Evolutionary conservation across 1,139 yeast species (phyloP), one percentile per base, ranked within the genome.

Genomic region (Pichia sp.): DNA sequence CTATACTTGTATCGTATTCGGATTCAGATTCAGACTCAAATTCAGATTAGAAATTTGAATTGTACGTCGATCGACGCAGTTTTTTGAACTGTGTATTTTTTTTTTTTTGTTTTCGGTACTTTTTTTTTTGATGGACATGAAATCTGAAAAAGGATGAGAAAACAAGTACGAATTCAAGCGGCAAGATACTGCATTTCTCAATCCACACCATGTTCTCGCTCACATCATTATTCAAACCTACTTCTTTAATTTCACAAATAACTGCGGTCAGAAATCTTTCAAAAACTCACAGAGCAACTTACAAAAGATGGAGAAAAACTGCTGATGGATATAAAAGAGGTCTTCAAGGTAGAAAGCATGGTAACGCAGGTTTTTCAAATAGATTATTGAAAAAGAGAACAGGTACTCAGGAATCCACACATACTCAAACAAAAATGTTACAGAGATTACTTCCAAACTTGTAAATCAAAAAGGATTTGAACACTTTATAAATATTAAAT

Each of bases 271-370:
- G 85, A 63, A 54, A 56, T 34, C 44, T 66, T 46, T 68, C 75
- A 67, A 82, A 81, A 61, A 75, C 88, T 7, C 85, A 81, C 58
- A 77, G 81, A 57, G 81, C 87, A 6, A 84, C 95, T 8, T 88
- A 90, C 42, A 85, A 84, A 61, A 75, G 95, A 65, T 83, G 90
- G 79, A 75, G 85, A 62, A 81, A 79, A 55, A 79, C 83, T n/a
- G 78, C 77, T 4, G 32, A 44, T 27, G 72, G 67, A 27, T 80
- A 71, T 59, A 67, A 71, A 50, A 62, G 77, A 52, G 86, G 86
- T 48, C 82, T 79, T 56, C 85, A 95, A 27, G 95, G 95, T 9
- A 77, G 95, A 66, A 85, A 85, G 56, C 97, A 88, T 64, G 97
- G 97, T 41, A 88, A 87, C 58, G 87, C 90, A 4, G 92, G 95